A percentile compares a stretch with the other conserved stretches of the same genome.
These are phyloP conservation scores for Priceomyces carsonii DNA, from an alignment of 805 yeast genomes.

Conservation along the genomic window DNA sequence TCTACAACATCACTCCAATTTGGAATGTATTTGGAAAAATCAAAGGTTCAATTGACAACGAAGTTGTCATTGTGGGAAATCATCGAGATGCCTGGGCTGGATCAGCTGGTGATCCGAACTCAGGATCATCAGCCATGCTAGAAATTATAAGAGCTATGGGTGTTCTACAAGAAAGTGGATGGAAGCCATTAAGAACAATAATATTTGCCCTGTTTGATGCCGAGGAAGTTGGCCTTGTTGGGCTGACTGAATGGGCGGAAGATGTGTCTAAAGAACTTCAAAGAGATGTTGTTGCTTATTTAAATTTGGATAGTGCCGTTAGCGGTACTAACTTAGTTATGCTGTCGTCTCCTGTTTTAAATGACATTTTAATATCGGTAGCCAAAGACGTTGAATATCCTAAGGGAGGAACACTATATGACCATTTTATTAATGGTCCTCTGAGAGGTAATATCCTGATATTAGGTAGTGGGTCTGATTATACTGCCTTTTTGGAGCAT, in stretches of 20 bases:
- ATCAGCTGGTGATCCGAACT: constrained; percentile 79
- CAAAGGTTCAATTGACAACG: constrained; percentile 53
- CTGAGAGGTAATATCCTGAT: constrained; percentile 37
- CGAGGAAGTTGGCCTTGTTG: constrained; percentile 69
- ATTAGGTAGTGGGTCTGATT: constrained; percentile 75
- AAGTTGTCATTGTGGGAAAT: constrained; percentile 67
- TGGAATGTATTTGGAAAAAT: constrained; percentile 63
- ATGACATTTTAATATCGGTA: constrained; percentile 43
- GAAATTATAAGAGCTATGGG: constrained; percentile 65
- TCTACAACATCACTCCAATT: constrained; percentile 60
- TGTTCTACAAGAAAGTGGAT: constrained; percentile 53
- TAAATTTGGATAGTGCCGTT: constrained; percentile 69
- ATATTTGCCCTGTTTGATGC: constrained; percentile 81
- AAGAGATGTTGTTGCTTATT: constrained; percentile 59
- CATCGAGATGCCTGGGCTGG: constrained; percentile 85
- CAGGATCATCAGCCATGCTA: constrained; percentile 65
- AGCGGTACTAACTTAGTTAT: constrained; percentile 54
- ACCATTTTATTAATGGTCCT: constrained; percentile 24
- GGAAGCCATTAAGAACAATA: constrained; percentile 74
- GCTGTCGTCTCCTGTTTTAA: constrained; percentile 61
- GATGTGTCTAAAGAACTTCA: constrained; percentile 48
- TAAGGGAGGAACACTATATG: constrained; percentile 21
- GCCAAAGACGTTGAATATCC: constrained; percentile 53
- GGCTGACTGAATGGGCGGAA: constrained; percentile 80
- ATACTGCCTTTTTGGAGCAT: constrained; percentile 59